Evolutionary conservation across 805 yeast species (phyloP).

Genomic region (Kregervanrija fluxuum): DNA sequence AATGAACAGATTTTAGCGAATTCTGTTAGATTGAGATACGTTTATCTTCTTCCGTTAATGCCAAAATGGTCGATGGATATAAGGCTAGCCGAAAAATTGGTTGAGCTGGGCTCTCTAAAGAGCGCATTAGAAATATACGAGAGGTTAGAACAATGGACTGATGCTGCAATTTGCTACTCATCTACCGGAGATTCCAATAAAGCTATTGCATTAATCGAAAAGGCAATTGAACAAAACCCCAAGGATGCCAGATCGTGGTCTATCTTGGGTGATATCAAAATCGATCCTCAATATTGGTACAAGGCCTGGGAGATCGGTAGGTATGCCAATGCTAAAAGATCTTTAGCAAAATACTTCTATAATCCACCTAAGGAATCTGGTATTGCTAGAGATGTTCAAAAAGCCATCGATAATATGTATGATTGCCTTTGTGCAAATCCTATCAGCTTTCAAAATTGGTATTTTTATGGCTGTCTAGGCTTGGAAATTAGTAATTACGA

Average conservation of each 20-base stretch:
- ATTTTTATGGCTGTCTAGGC: slow-evolving; percentile 85
- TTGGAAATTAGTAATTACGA: slow-evolving; percentile 65
- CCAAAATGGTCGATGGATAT: slow-evolving; percentile 86
- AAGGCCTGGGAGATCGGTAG: slow-evolving; percentile 82
- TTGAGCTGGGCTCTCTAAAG: slow-evolving; percentile 76
- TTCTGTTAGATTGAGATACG: slow-evolving; percentile 52
- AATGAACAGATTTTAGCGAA: slow-evolving; percentile 26
- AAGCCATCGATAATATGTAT: slow-evolving; percentile 59
- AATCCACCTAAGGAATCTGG: slow-evolving; percentile 55
- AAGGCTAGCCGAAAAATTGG: slow-evolving; percentile 74
- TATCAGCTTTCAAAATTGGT: slow-evolving; percentile 76
- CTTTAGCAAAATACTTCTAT: slow-evolving; percentile 69
- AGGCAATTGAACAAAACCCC: slow-evolving; percentile 50
- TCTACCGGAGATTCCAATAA: slow-evolving; percentile 66
- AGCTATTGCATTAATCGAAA: slow-evolving; percentile 54
- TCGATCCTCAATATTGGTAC: slow-evolving; percentile 71
- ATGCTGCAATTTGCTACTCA: slow-evolving; percentile 86
- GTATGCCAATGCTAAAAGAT: slow-evolving; percentile 78
- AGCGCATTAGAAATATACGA: slow-evolving; percentile 88
- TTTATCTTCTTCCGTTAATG: slow-evolving; percentile 67
- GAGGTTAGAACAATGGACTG: slow-evolving; percentile 66
- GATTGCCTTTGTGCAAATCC: slow-evolving; percentile 74
- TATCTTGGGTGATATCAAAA: slow-evolving; percentile 77
- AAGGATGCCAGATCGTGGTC: slow-evolving; percentile 78
- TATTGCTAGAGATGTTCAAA: slow-evolving; percentile 38